These are phyloP conservation scores for Trifolium subterraneum DNA, from an alignment of 306 rosid genomes.

Conservation along the genomic window DNA sequence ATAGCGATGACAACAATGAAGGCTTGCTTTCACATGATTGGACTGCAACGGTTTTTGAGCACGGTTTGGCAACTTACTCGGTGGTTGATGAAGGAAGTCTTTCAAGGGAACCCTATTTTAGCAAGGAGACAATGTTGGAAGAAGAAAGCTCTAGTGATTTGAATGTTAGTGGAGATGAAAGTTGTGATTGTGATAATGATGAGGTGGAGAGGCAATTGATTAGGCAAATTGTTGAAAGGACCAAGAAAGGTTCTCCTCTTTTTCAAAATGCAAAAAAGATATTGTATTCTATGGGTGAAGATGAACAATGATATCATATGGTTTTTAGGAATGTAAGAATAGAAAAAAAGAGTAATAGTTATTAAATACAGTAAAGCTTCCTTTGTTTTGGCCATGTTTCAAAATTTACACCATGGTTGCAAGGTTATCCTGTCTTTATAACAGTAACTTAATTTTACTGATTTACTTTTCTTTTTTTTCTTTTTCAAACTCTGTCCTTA, in stretches of 20 bases:
- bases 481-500: neutral
- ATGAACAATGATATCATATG: constrained; percentile 43
- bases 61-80: constrained; percentile 33
- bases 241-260: constrained; percentile 84
- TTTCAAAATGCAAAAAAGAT: constrained; percentile 72
- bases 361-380: constrained; percentile 15
- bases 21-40: constrained; percentile 33
- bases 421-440: neutral
- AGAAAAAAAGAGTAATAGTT: constrained; percentile 26
- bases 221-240: constrained; percentile 83
- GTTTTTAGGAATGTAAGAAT: constrained; percentile 47
- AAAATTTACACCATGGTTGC: constrained; percentile 1
- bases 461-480: neutral
- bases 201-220: constrained; percentile 82
- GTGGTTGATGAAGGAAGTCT: constrained; percentile 27
- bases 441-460: neutral
- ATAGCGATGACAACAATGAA: constrained; percentile 34
- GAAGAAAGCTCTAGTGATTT: constrained; percentile 46
- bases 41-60: constrained; percentile 35
- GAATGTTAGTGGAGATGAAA: constrained; percentile 54
- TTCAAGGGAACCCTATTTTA: constrained; percentile 29
- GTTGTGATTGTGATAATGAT: constrained; percentile 61
- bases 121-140: constrained; percentile 37
- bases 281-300: constrained; percentile 65
- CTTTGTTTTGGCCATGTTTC: neutral